Evolutionary conservation across 1,284 basidiomycete genomes (phyloP), one percentile per base, ranked within the genome.

Genomic region (Gomphus sp.): DNA sequence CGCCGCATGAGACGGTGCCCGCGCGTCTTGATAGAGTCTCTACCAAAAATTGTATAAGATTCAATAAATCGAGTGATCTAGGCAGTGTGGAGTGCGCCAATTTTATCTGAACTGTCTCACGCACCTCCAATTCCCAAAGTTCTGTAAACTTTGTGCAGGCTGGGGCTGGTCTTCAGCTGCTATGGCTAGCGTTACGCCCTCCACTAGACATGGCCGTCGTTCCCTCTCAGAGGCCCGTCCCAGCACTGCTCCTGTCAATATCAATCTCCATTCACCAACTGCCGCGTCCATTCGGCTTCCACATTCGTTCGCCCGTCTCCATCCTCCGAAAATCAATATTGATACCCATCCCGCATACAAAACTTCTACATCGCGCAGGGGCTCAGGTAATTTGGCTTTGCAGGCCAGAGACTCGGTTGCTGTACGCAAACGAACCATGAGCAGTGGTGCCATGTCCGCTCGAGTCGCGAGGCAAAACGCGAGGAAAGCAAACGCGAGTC

Each of bases 331-430:
- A 47, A 53, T 55, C 52, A 59, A 54, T 28, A 55, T 59, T 50
- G 58, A 54, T 55, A 55, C n/a, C 39, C 22, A 53, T 25, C 11
- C 34, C 4, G 31, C 14, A 14, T 31, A 44, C 36, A 33, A 22
- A 18, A 50, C 25, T 49, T 47, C 3, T 74, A 61, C 1, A 71
- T 72, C 2, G 55, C 63, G 1, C 70, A 49, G 0, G 68, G 68
- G 60, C 69, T 73, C 0, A 70, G 62, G 7, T 62, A 61, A 2
- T 47, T 60, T 56, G 71, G 68, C 5, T 56, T 41, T 4, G 62
- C 61, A 1, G 73, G 52, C 54, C 64, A 70, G 4, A 73, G 64
- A 4, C 61, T 60, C 59, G 72, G 73, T 5, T 63, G 60, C 53
- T 74, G 37, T 59, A 22, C 58, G 58, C 12, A 59, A 61, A 43